Conservation (phyloP, 352 stramenopile genomes). For the Bremia lactucae region DNA sequence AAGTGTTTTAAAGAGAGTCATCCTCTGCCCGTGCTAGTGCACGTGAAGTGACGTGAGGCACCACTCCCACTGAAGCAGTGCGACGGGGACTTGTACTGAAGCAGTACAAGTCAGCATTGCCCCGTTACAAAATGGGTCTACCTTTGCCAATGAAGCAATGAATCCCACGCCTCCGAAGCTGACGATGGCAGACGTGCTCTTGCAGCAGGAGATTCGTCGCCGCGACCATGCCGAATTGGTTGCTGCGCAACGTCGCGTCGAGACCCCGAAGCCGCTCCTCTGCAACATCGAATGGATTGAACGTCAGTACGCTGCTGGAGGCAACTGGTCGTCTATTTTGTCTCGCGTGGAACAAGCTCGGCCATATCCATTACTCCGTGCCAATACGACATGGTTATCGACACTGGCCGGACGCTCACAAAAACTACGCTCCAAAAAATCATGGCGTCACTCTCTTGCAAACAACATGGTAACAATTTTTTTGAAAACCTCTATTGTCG, state of each 20-base stretch:
- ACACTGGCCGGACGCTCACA: neutral
- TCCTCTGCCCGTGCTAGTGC: too few species aligned
- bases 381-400: neutral
- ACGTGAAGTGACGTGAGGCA: too few species aligned
- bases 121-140: too few species aligned
- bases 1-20: too few species aligned
- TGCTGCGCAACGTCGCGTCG: neutral
- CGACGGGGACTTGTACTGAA: too few species aligned
- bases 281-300: neutral
- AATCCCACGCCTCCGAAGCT: too few species aligned
- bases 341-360: neutral
- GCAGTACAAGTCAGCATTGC: too few species aligned
- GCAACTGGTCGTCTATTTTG: neutral
- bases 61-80: too few species aligned
- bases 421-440: neutral
- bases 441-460: neutral
- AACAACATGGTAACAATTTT: neutral
- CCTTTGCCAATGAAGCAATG: too few species aligned
- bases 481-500: neutral
- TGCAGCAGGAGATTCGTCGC: neutral
- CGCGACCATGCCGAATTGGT: neutral
- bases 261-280: neutral
- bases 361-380: neutral
- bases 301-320: neutral
- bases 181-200: neutral